Base-by-base conservation (phyloP, 2,329 filamentous ascomycete genomes). In the Gaeumannomyces sp. region DNA sequence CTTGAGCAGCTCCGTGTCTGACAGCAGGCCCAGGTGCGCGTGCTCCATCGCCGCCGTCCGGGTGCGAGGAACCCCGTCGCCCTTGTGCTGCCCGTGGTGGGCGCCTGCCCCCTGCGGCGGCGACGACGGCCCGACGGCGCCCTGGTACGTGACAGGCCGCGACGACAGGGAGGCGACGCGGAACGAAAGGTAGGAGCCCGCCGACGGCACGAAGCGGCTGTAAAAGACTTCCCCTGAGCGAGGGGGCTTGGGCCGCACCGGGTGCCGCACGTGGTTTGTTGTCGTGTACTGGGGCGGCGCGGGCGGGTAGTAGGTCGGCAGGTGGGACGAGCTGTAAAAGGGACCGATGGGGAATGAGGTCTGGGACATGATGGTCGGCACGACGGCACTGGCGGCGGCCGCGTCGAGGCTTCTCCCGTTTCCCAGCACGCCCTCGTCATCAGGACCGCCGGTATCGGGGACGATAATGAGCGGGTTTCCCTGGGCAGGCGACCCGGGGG, bases 181-280 rank as follows among this genome's bases (percentile, higher is more conserved):
- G 77, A 99, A 96, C 0, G 92, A 93, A 11, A 99, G 83, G 69
- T 93, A 97, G 73, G 96, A 91, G 7, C 85, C 85, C 2, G 93
- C 79, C 60, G 89, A 94, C 0, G 92, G 92, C 22, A 98, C 82
- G 74, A 89, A 97, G 64, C 95, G 89, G 0, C 88, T 89, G 75
- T 99, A 99, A 72, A 99, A 94, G 0, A 91, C 87, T 71, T 97
- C 92, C 19, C 93, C 93, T 81, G 96, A 93, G 3, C 91, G 88
- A 1, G 93, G 92, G 0, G 94, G 93, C 73, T 96, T 97, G 1
- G 92, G 90, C 0, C 95, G 87, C 58, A 96, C 80, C 0, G 95
- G 95, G 73, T 99, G 95, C 0, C 93, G 89, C 60, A 93, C 81
- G 66, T 89, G 85, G 73, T 92, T 87, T 2, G 91, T 93, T 67